Evolutionary conservation across 768 basidiomycete species (phyloP).

Genomic region (Termitomyces eurrhizus): DNA sequence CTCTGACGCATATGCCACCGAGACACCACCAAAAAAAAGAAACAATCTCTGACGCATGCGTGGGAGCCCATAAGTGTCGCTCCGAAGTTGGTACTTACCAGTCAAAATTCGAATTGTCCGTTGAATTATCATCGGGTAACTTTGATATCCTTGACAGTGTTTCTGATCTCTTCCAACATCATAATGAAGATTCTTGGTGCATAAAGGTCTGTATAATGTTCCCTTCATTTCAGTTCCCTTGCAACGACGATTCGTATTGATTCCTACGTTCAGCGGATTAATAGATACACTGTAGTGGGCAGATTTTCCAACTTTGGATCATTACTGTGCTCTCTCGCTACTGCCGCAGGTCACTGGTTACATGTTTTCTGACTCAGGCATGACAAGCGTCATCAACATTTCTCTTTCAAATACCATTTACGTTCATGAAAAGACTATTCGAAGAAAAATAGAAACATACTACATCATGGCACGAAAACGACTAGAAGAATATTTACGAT

Average conservation of each 20-base stretch:
- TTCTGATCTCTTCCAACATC: too few relatives aligned
- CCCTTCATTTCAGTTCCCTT: neutral
- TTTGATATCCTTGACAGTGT: too few relatives aligned
- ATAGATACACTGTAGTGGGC: neutral
- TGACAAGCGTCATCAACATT: neutral
- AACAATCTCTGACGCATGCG: too few relatives aligned
- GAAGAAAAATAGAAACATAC: neutral
- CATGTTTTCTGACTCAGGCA: neutral
- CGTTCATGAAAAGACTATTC: neutral
- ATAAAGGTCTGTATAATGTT: neutral
- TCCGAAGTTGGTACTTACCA: too few relatives aligned
- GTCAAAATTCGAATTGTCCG: too few relatives aligned
- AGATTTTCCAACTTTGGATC: neutral
- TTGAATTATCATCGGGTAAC: too few relatives aligned
- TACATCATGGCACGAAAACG: conserved; percentile 55
- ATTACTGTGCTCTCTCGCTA: neutral
- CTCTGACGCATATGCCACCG: too few relatives aligned
- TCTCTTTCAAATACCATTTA: neutral
- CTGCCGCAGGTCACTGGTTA: neutral
- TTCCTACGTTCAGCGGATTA: neutral
- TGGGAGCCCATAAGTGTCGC: too few relatives aligned
- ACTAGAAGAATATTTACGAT: conserved; percentile 75
- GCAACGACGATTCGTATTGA: neutral
- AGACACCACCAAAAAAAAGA: too few relatives aligned
- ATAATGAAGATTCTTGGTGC: too few relatives aligned